Conservation (phyloP, 2,329 filamentous ascomycete species). For the Exophiala mesophila region DNA sequence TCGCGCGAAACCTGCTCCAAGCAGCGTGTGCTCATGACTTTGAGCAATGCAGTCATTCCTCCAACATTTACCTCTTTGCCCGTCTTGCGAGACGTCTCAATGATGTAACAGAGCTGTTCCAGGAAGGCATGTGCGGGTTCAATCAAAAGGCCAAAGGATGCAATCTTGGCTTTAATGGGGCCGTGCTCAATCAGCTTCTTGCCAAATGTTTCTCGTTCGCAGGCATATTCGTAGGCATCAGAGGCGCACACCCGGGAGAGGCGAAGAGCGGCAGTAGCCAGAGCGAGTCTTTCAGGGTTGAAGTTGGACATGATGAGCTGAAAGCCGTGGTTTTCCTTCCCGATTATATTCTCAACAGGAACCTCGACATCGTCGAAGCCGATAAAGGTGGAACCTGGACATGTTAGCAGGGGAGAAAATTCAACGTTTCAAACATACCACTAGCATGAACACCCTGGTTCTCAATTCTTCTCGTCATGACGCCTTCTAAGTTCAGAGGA, state of each 20-base stretch:
- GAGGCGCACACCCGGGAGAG: constrained; percentile 57
- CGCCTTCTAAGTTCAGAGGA: constrained; percentile 62
- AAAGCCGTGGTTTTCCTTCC: constrained; percentile 66
- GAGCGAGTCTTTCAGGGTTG: constrained; percentile 69
- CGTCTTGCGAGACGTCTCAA: constrained; percentile 50
- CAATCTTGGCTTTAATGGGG: constrained; percentile 66
- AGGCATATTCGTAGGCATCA: constrained; percentile 57
- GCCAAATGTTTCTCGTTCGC: constrained; percentile 65
- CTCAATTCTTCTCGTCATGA: constrained; percentile 63
- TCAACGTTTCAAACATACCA: constrained; percentile 34
- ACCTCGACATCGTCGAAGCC: constrained; percentile 73
- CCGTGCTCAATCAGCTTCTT: constrained; percentile 68
- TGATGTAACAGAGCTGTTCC: constrained; percentile 30
- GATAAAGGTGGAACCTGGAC: constrained; percentile 67
- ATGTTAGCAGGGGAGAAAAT: constrained; percentile 2
- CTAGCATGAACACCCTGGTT: constrained; percentile 65
- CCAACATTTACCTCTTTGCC: constrained; percentile 54
- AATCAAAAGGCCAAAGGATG: constrained; percentile 62
- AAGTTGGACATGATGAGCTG: constrained; percentile 72
- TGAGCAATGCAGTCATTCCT: constrained; percentile 66
- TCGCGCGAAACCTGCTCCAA: constrained; percentile 52
- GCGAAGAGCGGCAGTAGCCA: constrained; percentile 61
- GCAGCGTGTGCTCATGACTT: constrained; percentile 56
- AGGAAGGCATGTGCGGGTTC: constrained; percentile 70
- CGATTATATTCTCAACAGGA: constrained; percentile 64